Conservation (phyloP, 495 filamentous ascomycete species). For the Hyaloscypha bicolor region DNA sequence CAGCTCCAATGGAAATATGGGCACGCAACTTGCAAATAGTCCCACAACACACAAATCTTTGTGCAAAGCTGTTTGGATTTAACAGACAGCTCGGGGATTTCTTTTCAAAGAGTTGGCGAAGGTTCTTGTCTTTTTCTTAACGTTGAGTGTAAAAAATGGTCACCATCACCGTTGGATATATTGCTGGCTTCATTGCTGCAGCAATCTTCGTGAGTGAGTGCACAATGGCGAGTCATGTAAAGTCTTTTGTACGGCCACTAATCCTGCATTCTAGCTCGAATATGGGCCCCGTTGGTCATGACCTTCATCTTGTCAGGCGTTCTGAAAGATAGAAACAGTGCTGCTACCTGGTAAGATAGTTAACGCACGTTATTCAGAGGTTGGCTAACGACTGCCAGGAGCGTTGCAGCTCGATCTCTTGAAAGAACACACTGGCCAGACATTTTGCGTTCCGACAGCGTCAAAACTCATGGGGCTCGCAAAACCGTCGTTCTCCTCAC, state of each 20-base stretch:
- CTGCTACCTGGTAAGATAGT: no score
- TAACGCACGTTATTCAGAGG: not conserved
- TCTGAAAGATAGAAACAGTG: constrained; percentile 10
- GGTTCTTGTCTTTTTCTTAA: no score
- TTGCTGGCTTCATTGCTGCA: constrained; percentile 21
- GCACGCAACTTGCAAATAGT: no score
- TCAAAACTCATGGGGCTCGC: constrained; percentile 15
- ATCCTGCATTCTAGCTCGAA: not conserved
- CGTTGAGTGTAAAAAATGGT: constrained; percentile 7
- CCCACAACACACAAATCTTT: no score
- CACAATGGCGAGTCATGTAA: not conserved
- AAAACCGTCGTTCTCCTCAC: constrained; percentile 13
- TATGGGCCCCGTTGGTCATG: constrained; percentile 16
- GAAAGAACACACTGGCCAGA: constrained; percentile 20
- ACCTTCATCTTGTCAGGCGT: constrained; percentile 17
- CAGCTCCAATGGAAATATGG: no score
- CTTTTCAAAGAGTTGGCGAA: no score
- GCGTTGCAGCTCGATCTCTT: constrained; percentile 7
- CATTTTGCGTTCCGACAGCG: constrained; percentile 16
- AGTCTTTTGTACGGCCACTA: not conserved
- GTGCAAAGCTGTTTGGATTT: no score
- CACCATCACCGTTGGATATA: constrained; percentile 20
- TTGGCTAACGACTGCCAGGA: constrained; percentile 7
- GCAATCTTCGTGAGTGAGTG: constrained; percentile 13
- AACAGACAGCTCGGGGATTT: no score